Percentiles rank a stretch among this genome's conserved stretches.
phyloP scores from a whole-genome alignment of 495 filamentous ascomycete genomes.

The Xylaria nigripes region DNA sequence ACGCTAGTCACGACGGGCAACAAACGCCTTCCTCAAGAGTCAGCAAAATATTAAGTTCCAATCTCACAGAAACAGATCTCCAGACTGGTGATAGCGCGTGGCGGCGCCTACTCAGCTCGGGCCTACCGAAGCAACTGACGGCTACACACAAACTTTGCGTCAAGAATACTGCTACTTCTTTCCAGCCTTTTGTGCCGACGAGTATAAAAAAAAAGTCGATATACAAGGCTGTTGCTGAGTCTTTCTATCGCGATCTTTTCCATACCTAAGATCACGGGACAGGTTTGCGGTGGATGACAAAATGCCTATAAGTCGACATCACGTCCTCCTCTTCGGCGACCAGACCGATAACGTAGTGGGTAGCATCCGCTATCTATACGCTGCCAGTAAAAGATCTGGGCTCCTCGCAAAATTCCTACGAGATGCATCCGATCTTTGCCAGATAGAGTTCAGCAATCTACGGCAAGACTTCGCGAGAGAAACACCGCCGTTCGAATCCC shows the following conservation, averaged over 20 bases:
- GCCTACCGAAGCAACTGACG: too few relatives aligned
- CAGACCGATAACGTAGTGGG: conserved; percentile 4
- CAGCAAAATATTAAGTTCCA: too few relatives aligned
- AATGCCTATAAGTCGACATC: conserved; percentile 2
- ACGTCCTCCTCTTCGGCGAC: conserved; percentile 12
- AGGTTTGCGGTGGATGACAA: neutral
- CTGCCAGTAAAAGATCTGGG: neutral
- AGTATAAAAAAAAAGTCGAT: neutral
- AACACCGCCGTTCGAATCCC: conserved; percentile 4
- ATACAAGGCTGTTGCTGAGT: neutral
- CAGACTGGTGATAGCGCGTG: too few relatives aligned
- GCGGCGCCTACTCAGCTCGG: too few relatives aligned
- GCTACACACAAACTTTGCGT: too few relatives aligned
- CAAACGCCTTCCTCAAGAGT: too few relatives aligned
- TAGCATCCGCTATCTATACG: conserved; percentile 1
- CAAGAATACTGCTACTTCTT: neutral
- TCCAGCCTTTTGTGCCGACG: neutral
- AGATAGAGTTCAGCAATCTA: conserved; percentile 9
- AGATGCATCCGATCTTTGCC: conserved; percentile 11
- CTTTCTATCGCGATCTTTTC: neutral
- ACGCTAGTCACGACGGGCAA: too few relatives aligned
- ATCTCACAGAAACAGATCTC: too few relatives aligned
- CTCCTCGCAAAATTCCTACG: conserved; percentile 4
- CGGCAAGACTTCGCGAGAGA: conserved; percentile 2
- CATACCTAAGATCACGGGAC: neutral